These are phyloP conservation scores for Phoma sp. DNA, from an alignment of 2,329 filamentous ascomycete species.

Conservation along the genomic window DNA sequence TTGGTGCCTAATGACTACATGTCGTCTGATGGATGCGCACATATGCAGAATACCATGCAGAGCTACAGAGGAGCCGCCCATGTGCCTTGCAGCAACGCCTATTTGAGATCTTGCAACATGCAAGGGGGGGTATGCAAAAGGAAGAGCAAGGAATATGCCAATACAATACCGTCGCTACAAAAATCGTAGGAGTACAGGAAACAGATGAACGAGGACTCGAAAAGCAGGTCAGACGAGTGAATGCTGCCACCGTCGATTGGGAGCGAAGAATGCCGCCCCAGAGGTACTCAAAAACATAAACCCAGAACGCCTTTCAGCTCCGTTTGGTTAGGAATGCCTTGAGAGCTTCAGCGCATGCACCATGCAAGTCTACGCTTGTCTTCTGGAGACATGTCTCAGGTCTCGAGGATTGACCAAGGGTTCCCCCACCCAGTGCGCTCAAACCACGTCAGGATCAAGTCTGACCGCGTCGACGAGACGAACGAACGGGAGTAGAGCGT, in stretches of 20 bases:
- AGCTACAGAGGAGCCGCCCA: background rate
- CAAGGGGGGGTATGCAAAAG: constrained; percentile 8
- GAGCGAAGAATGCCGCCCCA: background rate
- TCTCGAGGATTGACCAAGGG: background rate
- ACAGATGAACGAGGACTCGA: background rate
- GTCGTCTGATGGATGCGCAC: background rate
- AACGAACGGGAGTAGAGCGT: constrained; percentile 2
- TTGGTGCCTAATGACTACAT: background rate
- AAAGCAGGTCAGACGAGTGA: background rate
- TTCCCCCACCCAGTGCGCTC: background rate
- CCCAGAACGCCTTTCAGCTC: background rate
- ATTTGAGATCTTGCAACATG: constrained; percentile 6
- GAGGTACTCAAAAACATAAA: background rate
- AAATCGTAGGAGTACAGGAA: background rate
- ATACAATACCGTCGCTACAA: background rate
- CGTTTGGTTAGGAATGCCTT: background rate
- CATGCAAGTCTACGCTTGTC: background rate
- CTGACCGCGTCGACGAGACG: background rate
- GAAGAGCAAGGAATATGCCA: constrained; percentile 1
- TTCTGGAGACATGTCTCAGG: background rate
- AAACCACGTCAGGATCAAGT: background rate
- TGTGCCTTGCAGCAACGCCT: constrained; percentile 7
- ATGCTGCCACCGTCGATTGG: background rate
- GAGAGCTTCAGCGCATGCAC: background rate
- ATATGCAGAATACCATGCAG: background rate